Evolutionary conservation across 257 asterid genomes (phyloP), one percentile per base, ranked within the genome.

Genomic region (Solanum piurae): DNA sequence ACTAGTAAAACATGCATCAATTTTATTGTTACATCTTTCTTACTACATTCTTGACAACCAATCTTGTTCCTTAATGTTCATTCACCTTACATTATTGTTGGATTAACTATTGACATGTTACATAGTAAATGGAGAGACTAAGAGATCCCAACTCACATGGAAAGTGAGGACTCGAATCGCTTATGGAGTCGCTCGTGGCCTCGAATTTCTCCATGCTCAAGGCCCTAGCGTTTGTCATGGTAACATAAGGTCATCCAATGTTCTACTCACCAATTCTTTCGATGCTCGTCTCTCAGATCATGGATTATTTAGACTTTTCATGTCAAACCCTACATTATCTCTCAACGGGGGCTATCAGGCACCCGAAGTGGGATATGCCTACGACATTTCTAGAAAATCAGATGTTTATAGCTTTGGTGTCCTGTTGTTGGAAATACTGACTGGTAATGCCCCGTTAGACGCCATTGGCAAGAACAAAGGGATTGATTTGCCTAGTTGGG

Each of bases 371-470:
- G 46, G 40, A 42, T 82, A 73, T 66, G 23, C 66, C 14, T 52
- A 84, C 34, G 8, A 79, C 46, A 52, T 87, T 37, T 90, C 92
- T 33, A 87, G 86, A 18, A 89, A 91, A 83, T 76, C 86, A 7
- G 94, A 90, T 84, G 91, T 91, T 7, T 91, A 91, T 75, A 89
- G 92, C 86, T 91, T 89, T 7, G 94, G 94, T 20, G 89, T 91
- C 9, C 60, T 92, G 62, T 86, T 92, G 25, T 84, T 91, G 68
- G 90, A 89, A 46, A 86, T 92, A 27, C 20, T 89, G 27, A 86
- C 89, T 0, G 86, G 89, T 33, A 69, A 72, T 40, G 80, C 85
- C 66, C 87, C 90, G 14, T 23, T 75, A 7, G 86, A 88, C 2
- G 27, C 86, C 21, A 29, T 85, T 33, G 55, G 4, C 83, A 88